A percentile compares a stretch with the other conserved stretches of the same genome.
Conservation (phyloP, 1,139 yeast species). For the Oligophagozyma castellii region DNA sequence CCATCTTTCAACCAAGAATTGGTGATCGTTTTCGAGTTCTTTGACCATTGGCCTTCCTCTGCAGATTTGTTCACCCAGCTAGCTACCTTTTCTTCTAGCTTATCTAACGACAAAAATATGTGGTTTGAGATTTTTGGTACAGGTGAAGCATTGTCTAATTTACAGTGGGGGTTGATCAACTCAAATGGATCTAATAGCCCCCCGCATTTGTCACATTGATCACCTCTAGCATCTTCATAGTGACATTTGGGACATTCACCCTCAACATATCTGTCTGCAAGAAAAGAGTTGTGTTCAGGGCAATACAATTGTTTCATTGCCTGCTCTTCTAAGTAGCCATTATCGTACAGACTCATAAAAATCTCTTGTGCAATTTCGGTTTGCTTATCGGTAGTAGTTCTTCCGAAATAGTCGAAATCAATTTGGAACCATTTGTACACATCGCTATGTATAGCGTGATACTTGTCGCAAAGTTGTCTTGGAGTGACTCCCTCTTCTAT, state of each 20-base stretch:
- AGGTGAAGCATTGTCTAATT: slow-evolving; percentile 75
- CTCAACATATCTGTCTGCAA: slow-evolving; percentile 95
- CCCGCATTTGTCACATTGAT: slow-evolving; percentile 98
- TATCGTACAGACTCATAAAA: slow-evolving; percentile 57
- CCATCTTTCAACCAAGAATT: slow-evolving; percentile 92
- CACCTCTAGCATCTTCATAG: slow-evolving; percentile 97
- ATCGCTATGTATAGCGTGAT: slow-evolving; percentile 70
- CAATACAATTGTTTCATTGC: slow-evolving; percentile 84
- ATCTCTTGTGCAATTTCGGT: slow-evolving; percentile 94
- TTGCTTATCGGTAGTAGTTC: slow-evolving; percentile 86
- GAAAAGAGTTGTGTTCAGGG: slow-evolving; percentile 74
- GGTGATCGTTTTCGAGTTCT: slow-evolving; percentile 77
- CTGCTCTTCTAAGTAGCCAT: slow-evolving; percentile 74
- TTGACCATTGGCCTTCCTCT: slow-evolving; percentile 75
- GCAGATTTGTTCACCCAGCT: slow-evolving; percentile 63
- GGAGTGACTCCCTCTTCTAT: slow-evolving; percentile 88
- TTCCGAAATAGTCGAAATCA: slow-evolving; percentile 87
- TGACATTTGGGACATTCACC: slow-evolving; percentile 94
- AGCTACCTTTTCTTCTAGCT: slow-evolving; percentile 60
- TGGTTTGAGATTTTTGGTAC: slow-evolving; percentile 73
- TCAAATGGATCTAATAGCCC: slow-evolving; percentile 80
- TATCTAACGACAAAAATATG: slow-evolving; percentile 69
- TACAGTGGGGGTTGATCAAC: slow-evolving; percentile 87
- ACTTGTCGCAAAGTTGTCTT: slow-evolving; percentile 76
- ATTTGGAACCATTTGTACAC: slow-evolving; percentile 96